phyloP scores from a whole-genome alignment of 2,329 filamentous ascomycete species.

The Purpureocillium lavendulum region DNA sequence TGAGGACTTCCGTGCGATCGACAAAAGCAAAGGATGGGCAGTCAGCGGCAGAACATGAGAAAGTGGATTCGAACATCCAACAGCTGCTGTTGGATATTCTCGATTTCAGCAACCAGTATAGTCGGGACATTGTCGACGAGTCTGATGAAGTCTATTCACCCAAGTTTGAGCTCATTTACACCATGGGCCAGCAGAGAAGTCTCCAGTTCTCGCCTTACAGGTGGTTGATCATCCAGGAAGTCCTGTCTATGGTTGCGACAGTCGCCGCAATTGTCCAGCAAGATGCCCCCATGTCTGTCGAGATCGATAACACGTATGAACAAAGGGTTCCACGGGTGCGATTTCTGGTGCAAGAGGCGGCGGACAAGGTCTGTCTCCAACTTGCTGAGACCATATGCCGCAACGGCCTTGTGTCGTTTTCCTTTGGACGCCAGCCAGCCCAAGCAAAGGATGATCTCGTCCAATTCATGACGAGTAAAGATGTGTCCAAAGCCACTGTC shows the following conservation, averaged over 20 bases:
- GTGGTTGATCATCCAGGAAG: slow-evolving; percentile 44
- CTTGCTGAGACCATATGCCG: slow-evolving; percentile 33
- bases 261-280: slow-evolving; percentile 20
- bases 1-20: slow-evolving; percentile 5
- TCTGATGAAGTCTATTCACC: slow-evolving; percentile 52
- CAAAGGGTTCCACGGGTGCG: slow-evolving; percentile 38
- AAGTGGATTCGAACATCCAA: slow-evolving; percentile 17
- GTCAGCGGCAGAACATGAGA: too few relatives aligned
- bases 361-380: slow-evolving; percentile 14
- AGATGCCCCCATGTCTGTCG: slow-evolving; percentile 27
- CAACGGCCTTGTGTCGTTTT: slow-evolving; percentile 28
- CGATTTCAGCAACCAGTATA: slow-evolving; percentile 28
- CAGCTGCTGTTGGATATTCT: slow-evolving; percentile 28
- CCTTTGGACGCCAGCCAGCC: slow-evolving; percentile 24
- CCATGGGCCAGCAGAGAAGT: slow-evolving; percentile 40
- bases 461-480: slow-evolving; percentile 31
- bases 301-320: slow-evolving; percentile 20
- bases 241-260: slow-evolving; percentile 35
- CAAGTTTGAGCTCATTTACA: slow-evolving; percentile 54
- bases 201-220: slow-evolving; percentile 44
- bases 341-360: slow-evolving; percentile 28
- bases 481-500: slow-evolving; percentile 19
- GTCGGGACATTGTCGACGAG: slow-evolving; percentile 53
- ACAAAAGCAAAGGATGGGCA: slow-evolving; percentile 6
- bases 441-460: slow-evolving; percentile 20